Evolutionary conservation across 345 rosid species (phyloP), one percentile per base, ranked within the genome.

Genomic region (Lepidium aucheri): DNA sequence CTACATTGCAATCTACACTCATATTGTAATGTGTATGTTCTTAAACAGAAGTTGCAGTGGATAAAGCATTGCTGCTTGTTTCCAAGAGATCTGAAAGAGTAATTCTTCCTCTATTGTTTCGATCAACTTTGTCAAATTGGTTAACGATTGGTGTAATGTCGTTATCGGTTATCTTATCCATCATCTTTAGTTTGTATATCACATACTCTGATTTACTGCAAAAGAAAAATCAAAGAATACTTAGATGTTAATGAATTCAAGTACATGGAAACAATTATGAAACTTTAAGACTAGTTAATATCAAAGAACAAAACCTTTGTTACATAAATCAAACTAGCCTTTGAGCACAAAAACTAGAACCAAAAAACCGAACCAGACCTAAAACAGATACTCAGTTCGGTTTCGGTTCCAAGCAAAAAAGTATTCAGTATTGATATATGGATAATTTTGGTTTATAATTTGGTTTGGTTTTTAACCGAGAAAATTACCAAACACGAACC

Each of bases 141-240:
- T 67, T 28, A 45, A 78, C 76, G 12, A 91, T 83, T 76, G 69
- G 86, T 50, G 67, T 26, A 44, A 86, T 67, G 73, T 91, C 97
- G 40, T 81, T 85, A 42, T 85, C 86, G 3, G 90, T 68, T 53
- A 88, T 75, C 77, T 81, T 84, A 18, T 76, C 85, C 91, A 88
- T 85, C 77, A 84, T 87, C 78, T 80, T 86, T 44, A 88, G 85
- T 82, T 85, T 85, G 88, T 86, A 88, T 77, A 92, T 78, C 10
- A 82, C 87, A 65, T 72, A 92, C 72, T 89, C 97, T 9, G 89
- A 79, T 77, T 83, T 84, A 66, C 95, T 86, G 80, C 74, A 65
- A 35, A 15, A 20, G 2, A 44, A 51, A 17, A 9, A 51, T 26
- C 28, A 11, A 49, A 38, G 49, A 51, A 51, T 11, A 28, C 28